Evolutionary conservation across 1,284 basidiomycete species (phyloP), one percentile per base, ranked within the genome.

Genomic region (Tausonia pullulans): DNA sequence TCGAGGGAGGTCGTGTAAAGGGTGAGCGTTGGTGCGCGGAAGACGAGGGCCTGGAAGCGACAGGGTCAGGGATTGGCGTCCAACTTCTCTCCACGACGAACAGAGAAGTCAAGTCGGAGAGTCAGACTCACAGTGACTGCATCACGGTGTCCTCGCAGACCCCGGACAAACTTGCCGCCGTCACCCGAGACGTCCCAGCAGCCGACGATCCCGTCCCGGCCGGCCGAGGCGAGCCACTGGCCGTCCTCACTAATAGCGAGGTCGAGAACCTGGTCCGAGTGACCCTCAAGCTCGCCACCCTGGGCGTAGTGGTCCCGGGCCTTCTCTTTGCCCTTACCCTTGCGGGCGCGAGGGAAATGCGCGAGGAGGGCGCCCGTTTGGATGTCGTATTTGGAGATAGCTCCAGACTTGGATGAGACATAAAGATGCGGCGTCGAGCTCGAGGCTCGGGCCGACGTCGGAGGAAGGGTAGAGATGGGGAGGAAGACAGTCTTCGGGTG

Each of bases 1-100:
- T 98, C 95, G 67, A 88, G 86, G 0, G 92, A 96, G 10, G 85
- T 87, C 0, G 87, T 87, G 70, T 95, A 95, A 49, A 98, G 80
- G 71, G 92, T 88, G 49, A 87, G 80, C 1, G 87, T 86, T n/a
- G 84, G 84, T 72, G 88, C 87, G 10, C 92, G 87, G 74, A 98
- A 92, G 0, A 84, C 78, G 27, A 96, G 76, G 5, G 84, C 80
- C 85, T 92, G 72, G 44, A 59, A 27, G 69, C 67, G 48, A 63
- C 49, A 39, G 16, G 55, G 58, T n/a, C 67, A 53, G 45, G 16
- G 39, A 8, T 11, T 52, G 44, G 14, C 48, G 53, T 57, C 46
- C 41, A 48, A 57, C 43, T 49, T 13, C 52, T n/a, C 45, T 43
- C 9, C 45, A 45, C n/a, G 48, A 50, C 2, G 50, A 43, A 16